These are phyloP conservation scores for Exophiala viscosa DNA, from an alignment of 2,329 filamentous ascomycete species.

Conservation along the genomic window DNA sequence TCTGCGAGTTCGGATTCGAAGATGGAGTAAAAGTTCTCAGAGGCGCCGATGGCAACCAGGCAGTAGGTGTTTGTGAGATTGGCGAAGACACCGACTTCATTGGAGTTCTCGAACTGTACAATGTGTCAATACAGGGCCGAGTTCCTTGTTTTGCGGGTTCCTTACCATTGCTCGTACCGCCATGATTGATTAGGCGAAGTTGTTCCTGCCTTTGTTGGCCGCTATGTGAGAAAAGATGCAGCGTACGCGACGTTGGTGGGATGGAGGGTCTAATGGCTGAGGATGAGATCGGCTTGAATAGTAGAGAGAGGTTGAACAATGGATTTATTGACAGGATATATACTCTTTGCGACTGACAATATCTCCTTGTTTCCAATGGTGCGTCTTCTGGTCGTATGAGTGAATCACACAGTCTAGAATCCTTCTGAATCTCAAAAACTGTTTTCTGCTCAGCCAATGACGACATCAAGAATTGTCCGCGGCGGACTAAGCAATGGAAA, in stretches of 20 bases:
- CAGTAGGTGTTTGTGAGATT: slow-evolving; percentile 97
- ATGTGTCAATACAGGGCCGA: not conserved
- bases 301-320: not conserved
- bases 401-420: not conserved
- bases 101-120: slow-evolving; percentile 45
- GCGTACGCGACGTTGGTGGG: too few relatives aligned
- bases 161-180: slow-evolving; percentile 22
- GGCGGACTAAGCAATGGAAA: not conserved
- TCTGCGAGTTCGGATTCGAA: slow-evolving; percentile 98
- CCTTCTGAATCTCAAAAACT: not conserved
- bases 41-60: slow-evolving; percentile 87
- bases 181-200: slow-evolving; percentile 6
- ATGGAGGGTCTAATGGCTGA: too few relatives aligned
- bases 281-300: too few relatives aligned
- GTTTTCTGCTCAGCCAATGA: slow-evolving; percentile 3
- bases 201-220: not conserved
- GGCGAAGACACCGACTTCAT: slow-evolving; percentile 84
- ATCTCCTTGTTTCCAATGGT: too few relatives aligned
- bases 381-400: not conserved
- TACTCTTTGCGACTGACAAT: too few relatives aligned
- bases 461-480: not conserved
- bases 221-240: not conserved
- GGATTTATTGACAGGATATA: not conserved
- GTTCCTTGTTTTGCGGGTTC: not conserved
- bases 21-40: slow-evolving; percentile 98